Conservation (phyloP, 306 rosid genomes). For the Fragaria ananassa region DNA sequence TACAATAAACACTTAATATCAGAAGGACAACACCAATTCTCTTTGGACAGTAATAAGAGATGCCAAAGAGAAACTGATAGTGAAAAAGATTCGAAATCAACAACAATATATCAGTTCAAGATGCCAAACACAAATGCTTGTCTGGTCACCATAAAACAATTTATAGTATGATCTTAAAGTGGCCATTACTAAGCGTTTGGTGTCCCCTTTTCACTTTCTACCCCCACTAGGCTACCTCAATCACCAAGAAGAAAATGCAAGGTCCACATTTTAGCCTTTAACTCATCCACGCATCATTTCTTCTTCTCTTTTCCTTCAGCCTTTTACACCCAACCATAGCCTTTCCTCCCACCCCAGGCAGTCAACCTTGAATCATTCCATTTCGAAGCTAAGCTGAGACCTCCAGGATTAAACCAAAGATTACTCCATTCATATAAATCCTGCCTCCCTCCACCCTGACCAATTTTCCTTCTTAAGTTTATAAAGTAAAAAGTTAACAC, state of each 20-base stretch:
- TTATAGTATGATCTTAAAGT: background rate
- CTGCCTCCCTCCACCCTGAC: conserved; percentile 10
- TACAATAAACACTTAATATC: conserved; percentile 17
- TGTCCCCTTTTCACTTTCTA: background rate
- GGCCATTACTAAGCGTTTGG: background rate
- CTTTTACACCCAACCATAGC: background rate
- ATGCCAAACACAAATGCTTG: background rate
- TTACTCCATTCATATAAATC: background rate
- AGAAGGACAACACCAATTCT: conserved; percentile 8
- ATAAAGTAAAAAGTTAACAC: background rate
- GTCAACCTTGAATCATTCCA: background rate
- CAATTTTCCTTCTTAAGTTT: conserved; percentile 1
- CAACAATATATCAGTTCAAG: background rate
- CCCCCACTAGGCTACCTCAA: background rate
- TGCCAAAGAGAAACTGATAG: background rate
- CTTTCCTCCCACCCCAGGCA: background rate
- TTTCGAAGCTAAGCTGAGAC: background rate
- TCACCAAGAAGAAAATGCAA: background rate
- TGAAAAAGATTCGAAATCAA: background rate
- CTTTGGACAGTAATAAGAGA: background rate
- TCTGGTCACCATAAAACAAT: background rate
- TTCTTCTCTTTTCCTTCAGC: background rate
- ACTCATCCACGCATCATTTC: background rate
- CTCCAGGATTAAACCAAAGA: background rate
- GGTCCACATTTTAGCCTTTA: background rate